Evolutionary conservation across 2,329 filamentous ascomycete species (phyloP).

Genomic region (Lecanicillium sp.): DNA sequence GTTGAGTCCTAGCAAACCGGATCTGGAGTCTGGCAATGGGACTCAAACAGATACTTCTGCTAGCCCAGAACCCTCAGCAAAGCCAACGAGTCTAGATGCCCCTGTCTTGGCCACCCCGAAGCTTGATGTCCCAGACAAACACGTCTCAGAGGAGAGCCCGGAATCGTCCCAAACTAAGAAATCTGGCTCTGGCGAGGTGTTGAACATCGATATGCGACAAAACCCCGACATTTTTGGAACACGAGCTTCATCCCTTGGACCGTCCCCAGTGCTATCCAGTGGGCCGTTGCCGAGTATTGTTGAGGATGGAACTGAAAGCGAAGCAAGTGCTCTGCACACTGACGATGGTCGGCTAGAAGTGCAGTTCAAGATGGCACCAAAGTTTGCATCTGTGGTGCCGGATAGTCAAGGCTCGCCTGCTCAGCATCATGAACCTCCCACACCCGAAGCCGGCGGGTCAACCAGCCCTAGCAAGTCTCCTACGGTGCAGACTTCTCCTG

Average conservation of each 20-base stretch:
- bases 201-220: conserved; percentile 26
- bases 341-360: background rate
- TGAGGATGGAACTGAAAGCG: conserved; percentile 2
- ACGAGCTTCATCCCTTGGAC: conserved; percentile 8
- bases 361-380: conserved; percentile 14
- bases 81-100: too few species aligned
- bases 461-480: too few species aligned
- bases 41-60: background rate
- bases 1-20: too few species aligned
- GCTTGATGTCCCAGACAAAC: too few species aligned
- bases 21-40: too few species aligned
- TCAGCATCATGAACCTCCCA: background rate
- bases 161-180: too few species aligned
- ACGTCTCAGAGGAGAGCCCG: too few species aligned
- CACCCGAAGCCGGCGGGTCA: too few species aligned
- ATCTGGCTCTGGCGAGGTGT: conserved; percentile 13
- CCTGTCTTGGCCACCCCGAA: too few species aligned
- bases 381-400: conserved; percentile 22
- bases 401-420: conserved; percentile 14
- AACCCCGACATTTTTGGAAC: conserved; percentile 26
- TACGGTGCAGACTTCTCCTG: too few species aligned
- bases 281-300: conserved; percentile 3
- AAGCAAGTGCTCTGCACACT: background rate
- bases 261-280: background rate
- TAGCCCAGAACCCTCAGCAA: background rate